Base-by-base conservation (phyloP, 2,329 filamentous ascomycete genomes). In the Ophiostoma ips region DNA sequence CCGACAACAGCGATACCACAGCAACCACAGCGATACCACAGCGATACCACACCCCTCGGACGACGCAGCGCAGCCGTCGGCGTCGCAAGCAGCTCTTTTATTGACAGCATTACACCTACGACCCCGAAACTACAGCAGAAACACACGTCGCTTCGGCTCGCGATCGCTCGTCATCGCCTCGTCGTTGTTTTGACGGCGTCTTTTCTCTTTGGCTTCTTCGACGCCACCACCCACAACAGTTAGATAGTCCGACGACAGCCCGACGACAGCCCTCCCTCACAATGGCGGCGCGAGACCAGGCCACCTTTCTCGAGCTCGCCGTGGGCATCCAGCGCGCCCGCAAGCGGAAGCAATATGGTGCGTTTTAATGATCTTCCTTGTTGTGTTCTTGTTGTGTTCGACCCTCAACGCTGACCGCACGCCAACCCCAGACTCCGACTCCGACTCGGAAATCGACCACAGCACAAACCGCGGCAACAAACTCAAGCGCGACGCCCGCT, bases 401-500 rank as follows among this genome's bases (percentile, higher is more conserved):
- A n/a, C n/a, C n/a, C n/a, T n/a, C n/a, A n/a, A n/a, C 34, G 10
- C 12, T 16, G n/a, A 3, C n/a, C 1, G 28, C 48, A 28, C 15
- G 11, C 16, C 13, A 11, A 13, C 3, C n/a, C 15, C 65, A 88
- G 85, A 87, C 55, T 86, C 81, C 58, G 85, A 89, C 62, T 86
- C 83, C 52, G 86, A 90, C 64, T 79, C 81, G 53, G 76, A 79
- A 50, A 80, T 87, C 58, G 74, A 81, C 53, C 72, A 76, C 58
- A 76, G 76, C 58, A 83, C 79, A 51, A 88, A 88, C 64, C 81
- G 84, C 60, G 84, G 83, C 54, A 79, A 87, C 64, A 90, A 89
- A 63, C 71, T 90, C 43, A 86, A 88, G 70, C 84, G 79, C 63
- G 76, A 79, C 58, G 81, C 85, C 41, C 75, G 79, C 57, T 85